These are phyloP conservation scores for Xylariaceae sp. DNA, from an alignment of 2,329 filamentous ascomycete species.

Conservation along the genomic window DNA sequence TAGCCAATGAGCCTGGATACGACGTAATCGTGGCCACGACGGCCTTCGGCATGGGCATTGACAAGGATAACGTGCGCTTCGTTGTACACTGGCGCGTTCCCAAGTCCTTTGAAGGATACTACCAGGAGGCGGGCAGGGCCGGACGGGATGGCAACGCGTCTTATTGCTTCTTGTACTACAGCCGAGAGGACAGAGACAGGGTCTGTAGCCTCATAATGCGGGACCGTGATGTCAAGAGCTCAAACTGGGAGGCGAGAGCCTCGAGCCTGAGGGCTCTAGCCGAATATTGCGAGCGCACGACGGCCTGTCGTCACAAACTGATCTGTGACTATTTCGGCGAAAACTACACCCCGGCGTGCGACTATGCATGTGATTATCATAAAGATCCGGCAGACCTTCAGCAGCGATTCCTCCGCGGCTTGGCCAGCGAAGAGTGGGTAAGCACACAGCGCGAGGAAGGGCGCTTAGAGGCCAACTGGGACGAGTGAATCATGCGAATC, in stretches of 20 bases:
- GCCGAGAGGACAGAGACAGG: conserved; percentile 75
- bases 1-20: conserved; percentile 67
- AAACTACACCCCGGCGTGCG: conserved; percentile 50
- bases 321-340: conserved; percentile 79
- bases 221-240: conserved; percentile 39
- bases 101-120: conserved; percentile 92
- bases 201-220: conserved; percentile 53
- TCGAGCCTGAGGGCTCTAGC: conserved; percentile 64
- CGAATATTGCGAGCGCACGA: conserved; percentile 73
- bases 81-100: conserved; percentile 92
- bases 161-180: conserved; percentile 87
- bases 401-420: conserved; percentile 48
- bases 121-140: conserved; percentile 89
- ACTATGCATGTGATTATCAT: conserved; percentile 74
- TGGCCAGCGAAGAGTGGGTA: conserved; percentile 58
- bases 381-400: conserved; percentile 59
- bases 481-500: conserved; percentile 25
- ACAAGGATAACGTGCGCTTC: conserved; percentile 91
- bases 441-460: conserved; percentile 57
- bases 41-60: conserved; percentile 96
- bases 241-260: conserved; percentile 46
- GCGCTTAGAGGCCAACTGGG: conserved; percentile 50
- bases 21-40: conserved; percentile 93
- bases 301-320: conserved; percentile 65
- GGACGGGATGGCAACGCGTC: conserved; percentile 85